Evolutionary conservation across 23 red algal species (phyloP).

Genomic region (Chondrus crispus): DNA sequence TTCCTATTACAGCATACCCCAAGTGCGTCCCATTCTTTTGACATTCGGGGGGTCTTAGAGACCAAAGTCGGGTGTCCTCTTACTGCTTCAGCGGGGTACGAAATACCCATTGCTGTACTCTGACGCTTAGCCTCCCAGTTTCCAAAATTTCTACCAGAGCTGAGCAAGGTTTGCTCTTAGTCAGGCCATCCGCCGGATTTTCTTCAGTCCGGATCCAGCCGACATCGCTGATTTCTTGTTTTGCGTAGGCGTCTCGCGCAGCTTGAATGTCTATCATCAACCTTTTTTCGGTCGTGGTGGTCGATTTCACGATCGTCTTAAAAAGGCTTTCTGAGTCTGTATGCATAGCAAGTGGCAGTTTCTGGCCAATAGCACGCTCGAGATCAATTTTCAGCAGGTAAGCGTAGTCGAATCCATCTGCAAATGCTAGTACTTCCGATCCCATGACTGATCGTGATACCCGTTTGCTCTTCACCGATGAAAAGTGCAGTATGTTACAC

Average conservation of each 20-base stretch:
- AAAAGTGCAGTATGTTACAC: neutral
- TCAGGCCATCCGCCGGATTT: neutral
- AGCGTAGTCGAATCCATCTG: neutral
- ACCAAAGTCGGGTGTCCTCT: no score
- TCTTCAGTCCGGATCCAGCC: neutral
- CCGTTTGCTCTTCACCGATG: neutral
- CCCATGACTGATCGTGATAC: neutral
- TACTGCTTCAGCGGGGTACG: no score
- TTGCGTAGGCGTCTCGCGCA: conserved; percentile 6
- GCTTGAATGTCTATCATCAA: conserved; percentile 31
- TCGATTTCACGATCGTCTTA: neutral
- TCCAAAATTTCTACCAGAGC: no score
- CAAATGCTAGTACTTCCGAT: neutral
- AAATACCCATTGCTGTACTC: no score
- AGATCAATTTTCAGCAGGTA: conserved; percentile 22
- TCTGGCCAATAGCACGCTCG: neutral
- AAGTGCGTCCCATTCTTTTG: no score
- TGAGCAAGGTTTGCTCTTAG: neutral
- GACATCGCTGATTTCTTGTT: neutral
- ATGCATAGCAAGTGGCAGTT: neutral
- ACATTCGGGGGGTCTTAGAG: no score
- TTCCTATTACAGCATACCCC: no score
- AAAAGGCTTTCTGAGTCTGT: conserved; percentile 35
- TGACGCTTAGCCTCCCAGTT: no score
- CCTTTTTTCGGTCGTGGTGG: conserved; percentile 13